phyloP scores from a whole-genome alignment of 441 rosid species.

The Brassica balearica region DNA sequence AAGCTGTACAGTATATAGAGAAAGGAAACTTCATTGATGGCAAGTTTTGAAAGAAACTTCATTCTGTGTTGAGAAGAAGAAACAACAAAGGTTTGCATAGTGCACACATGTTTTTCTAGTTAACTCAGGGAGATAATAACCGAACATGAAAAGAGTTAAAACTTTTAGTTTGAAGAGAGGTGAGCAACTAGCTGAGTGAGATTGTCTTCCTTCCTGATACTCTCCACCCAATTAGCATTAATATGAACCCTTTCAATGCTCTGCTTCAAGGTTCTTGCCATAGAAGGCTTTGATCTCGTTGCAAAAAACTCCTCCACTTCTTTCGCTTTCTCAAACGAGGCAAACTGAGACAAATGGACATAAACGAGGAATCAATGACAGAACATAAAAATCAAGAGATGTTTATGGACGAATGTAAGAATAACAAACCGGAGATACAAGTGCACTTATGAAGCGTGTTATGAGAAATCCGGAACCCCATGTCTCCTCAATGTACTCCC shows the following conservation, averaged over 20 bases:
- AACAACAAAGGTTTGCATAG: slow-evolving; percentile 20
- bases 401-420: not conserved
- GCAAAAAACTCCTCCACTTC: slow-evolving; percentile 90
- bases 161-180: slow-evolving; percentile 57
- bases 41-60: not conserved
- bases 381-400: not conserved
- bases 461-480: slow-evolving; percentile 83
- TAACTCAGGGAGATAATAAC: slow-evolving; percentile 4
- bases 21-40: slow-evolving; percentile 20
- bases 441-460: slow-evolving; percentile 69
- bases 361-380: not conserved
- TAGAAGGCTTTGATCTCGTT: slow-evolving; percentile 60
- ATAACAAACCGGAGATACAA: slow-evolving; percentile 80
- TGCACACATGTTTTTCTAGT: slow-evolving; percentile 7
- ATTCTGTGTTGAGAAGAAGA: not conserved
- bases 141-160: slow-evolving; percentile 7
- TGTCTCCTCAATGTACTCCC: slow-evolving; percentile 73
- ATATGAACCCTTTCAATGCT: slow-evolving; percentile 81
- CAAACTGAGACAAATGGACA: slow-evolving; percentile 57
- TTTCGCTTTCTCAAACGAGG: slow-evolving; percentile 75
- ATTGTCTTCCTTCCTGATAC: slow-evolving; percentile 62
- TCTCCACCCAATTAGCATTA: slow-evolving; percentile 83
- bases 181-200: slow-evolving; percentile 59
- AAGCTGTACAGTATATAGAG: no score
- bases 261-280: slow-evolving; percentile 94